Evolutionary conservation across 1,139 yeast species (phyloP).

Genomic region (Sugiyamaella japonica): DNA sequence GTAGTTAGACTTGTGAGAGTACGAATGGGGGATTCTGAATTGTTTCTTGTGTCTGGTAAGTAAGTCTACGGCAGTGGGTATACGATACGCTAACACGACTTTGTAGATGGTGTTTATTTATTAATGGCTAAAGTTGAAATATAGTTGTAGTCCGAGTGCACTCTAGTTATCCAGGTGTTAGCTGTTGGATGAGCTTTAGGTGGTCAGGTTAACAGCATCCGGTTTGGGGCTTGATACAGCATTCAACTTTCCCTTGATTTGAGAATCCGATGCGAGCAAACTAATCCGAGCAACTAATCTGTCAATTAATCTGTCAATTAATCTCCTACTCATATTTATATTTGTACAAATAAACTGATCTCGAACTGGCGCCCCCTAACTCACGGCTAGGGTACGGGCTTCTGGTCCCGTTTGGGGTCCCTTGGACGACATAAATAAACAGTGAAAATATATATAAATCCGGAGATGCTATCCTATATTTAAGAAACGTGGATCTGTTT

Average conservation of each 20-base stretch:
- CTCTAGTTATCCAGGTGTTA: too few relatives aligned
- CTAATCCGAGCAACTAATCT: background rate
- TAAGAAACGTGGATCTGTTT: background rate
- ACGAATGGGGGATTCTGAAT: slow-evolving; percentile 1
- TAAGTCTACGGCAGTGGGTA: background rate
- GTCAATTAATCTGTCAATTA: too few relatives aligned
- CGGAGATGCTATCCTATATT: background rate
- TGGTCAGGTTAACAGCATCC: background rate
- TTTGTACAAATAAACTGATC: background rate
- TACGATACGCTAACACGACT: background rate
- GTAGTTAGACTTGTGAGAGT: slow-evolving; percentile 6
- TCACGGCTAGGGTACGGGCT: slow-evolving; percentile 1
- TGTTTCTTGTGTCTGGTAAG: slow-evolving; percentile 12
- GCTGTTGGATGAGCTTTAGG: background rate
- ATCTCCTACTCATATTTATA: background rate
- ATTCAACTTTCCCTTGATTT: too few relatives aligned
- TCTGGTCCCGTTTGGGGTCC: background rate
- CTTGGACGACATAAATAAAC: slow-evolving; percentile 5
- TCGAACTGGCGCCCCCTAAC: background rate
- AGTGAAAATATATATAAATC: background rate
- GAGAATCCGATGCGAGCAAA: too few relatives aligned
- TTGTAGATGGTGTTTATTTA: slow-evolving; percentile 8
- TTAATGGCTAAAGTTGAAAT: slow-evolving; percentile 11
- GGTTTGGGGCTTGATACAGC: too few relatives aligned
- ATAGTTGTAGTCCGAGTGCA: too few relatives aligned